Conservation (phyloP, 2,329 filamentous ascomycete genomes). For the Beauveria rudraprayagi region DNA sequence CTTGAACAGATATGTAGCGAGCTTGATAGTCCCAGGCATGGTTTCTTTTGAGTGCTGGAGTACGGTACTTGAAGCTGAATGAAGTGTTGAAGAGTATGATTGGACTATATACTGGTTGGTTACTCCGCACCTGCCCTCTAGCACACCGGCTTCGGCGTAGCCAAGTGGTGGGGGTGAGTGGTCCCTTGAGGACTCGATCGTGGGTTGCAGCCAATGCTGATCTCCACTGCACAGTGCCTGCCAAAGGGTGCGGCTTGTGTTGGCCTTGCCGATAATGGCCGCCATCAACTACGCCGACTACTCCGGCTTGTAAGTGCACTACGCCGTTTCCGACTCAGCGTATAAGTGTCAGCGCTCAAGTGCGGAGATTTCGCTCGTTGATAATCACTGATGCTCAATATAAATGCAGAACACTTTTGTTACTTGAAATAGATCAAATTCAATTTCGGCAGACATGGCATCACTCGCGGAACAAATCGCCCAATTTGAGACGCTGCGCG, state of each 20-base stretch:
- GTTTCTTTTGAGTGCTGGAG: background rate
- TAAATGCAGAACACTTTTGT: background rate
- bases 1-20: slow-evolving; percentile 54
- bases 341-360: slow-evolving; percentile 1
- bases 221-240: background rate
- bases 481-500: slow-evolving; percentile 5
- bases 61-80: background rate
- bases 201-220: background rate
- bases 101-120: background rate
- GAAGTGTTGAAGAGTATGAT: background rate
- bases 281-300: slow-evolving; percentile 3
- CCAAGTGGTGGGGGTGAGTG: background rate
- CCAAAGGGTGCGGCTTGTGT: background rate
- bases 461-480: slow-evolving; percentile 7
- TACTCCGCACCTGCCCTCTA: background rate
- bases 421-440: background rate
- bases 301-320: background rate
- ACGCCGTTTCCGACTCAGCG: background rate
- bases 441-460: background rate
- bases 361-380: background rate
- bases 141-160: slow-evolving; percentile 8
- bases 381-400: background rate
- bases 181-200: background rate
- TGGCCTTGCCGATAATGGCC: background rate
- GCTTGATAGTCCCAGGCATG: slow-evolving; percentile 26